phyloP scores from a whole-genome alignment of 75 land plant genomes.

The Ceratopteris richardii region DNA sequence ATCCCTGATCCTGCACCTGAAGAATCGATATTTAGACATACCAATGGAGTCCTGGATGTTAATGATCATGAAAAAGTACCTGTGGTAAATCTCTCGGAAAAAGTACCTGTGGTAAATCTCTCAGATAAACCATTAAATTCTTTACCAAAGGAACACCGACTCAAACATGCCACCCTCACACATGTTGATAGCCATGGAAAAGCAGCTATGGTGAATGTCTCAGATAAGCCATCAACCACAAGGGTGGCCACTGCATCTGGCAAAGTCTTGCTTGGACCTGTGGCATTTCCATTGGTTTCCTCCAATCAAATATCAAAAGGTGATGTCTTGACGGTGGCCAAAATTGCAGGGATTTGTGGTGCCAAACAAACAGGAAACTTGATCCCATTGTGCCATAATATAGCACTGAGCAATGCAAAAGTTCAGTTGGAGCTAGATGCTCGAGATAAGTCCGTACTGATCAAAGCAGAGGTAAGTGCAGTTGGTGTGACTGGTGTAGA shows the following conservation, averaged over 20 bases:
- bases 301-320: conserved; percentile 86
- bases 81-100: too few relatives aligned
- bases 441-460: conserved; percentile 53
- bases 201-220: conserved; percentile 88
- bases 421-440: conserved; percentile 47
- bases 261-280: conserved; percentile 62
- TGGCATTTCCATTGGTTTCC: conserved; percentile 57
- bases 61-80: too few relatives aligned
- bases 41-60: too few relatives aligned
- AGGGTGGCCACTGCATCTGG: conserved; percentile 76
- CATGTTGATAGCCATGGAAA: conserved; percentile 64
- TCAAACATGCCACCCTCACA: conserved; percentile 22
- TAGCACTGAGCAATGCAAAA: conserved; percentile 50
- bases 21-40: conserved; percentile 3
- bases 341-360: conserved; percentile 82
- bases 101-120: too few relatives aligned
- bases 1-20: not conserved
- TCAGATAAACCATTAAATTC: too few relatives aligned
- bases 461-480: conserved; percentile 61
- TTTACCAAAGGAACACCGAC: too few relatives aligned
- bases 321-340: conserved; percentile 88
- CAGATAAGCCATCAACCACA: conserved; percentile 43
- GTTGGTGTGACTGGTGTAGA: conserved; percentile 94
- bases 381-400: conserved; percentile 93
- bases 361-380: conserved; percentile 85